A percentile compares a stretch with the other conserved stretches of the same genome.
Conservation (phyloP, 768 basidiomycete species). For the Suillus alpinus region DNA sequence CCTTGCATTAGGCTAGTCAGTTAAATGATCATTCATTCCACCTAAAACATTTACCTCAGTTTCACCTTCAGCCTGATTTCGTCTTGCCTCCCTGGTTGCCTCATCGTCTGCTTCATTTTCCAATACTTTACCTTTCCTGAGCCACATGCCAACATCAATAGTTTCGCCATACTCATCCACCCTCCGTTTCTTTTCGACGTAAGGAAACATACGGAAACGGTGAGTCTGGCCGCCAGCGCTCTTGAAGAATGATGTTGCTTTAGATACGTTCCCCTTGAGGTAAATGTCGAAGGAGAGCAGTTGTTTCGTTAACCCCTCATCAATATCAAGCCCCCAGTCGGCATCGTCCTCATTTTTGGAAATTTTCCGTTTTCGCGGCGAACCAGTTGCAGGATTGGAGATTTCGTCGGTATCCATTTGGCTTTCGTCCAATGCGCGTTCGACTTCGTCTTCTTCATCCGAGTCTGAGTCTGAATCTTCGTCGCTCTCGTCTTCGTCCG, state of each 20-base stretch:
- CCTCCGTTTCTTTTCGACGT: constrained; percentile 85
- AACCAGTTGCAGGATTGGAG: constrained; percentile 20
- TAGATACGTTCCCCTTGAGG: constrained; percentile 92
- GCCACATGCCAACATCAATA: constrained; percentile 94
- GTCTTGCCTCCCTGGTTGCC: constrained; percentile 70
- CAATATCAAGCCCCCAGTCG: constrained; percentile 74
- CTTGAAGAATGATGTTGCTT: constrained; percentile 86
- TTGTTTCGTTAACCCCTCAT: constrained; percentile 72
- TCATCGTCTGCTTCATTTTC: constrained; percentile 88
- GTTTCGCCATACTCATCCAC: constrained; percentile 97
- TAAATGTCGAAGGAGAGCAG: constrained; percentile 93
- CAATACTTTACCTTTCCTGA: constrained; percentile 85
- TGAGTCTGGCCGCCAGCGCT: constrained; percentile 65
- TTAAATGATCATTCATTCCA: not conserved
- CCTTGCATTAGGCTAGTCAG: constrained; percentile 48
- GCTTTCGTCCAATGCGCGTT: constrained; percentile 51
- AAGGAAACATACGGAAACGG: constrained; percentile 96
- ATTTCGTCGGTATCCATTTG: constrained; percentile 43
- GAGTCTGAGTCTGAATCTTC: constrained; percentile 61
- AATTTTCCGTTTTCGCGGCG: constrained; percentile 38
- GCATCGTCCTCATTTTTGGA: constrained; percentile 49
- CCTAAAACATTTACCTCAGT: constrained; percentile 53
- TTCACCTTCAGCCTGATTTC: constrained; percentile 70
- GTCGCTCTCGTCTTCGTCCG: constrained; percentile 87
- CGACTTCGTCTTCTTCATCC: constrained; percentile 62